Evolutionary conservation across 306 rosid genomes (phyloP).

Genomic region (Rubus idaeus): DNA sequence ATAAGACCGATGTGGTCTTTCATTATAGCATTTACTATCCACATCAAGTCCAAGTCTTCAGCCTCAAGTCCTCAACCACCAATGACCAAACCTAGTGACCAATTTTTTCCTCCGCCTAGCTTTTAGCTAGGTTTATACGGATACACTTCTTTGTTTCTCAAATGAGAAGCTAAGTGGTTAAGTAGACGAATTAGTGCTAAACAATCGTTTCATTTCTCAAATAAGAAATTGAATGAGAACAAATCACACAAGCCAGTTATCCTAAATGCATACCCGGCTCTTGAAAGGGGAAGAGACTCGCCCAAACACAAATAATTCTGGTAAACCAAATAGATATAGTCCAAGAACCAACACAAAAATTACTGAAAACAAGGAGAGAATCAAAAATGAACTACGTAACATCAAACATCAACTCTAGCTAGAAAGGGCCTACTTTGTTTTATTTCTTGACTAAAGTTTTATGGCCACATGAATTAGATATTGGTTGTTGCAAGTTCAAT

Average conservation of each 20-base stretch:
- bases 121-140: not conserved
- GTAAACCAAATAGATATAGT: too few relatives aligned
- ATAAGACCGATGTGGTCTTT: not conserved
- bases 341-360: too few relatives aligned
- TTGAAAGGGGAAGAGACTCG: too few relatives aligned
- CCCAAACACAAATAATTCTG: too few relatives aligned
- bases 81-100: not conserved
- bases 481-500: constrained; percentile 3
- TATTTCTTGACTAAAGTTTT: not conserved
- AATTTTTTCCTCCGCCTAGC: not conserved
- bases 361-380: not conserved
- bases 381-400: not conserved
- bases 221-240: too few relatives aligned
- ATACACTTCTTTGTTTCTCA: not conserved
- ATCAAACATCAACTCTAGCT: not conserved
- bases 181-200: too few relatives aligned
- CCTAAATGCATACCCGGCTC: too few relatives aligned
- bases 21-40: not conserved
- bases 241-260: too few relatives aligned
- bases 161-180: not conserved
- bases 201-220: too few relatives aligned
- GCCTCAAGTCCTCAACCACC: constrained; percentile 21
- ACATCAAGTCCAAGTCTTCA: not conserved
- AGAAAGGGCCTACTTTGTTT: constrained; percentile 7
- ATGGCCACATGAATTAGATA: not conserved